Base-by-base conservation (phyloP, 495 filamentous ascomycete species). In the Elasticomyces elasticus region DNA sequence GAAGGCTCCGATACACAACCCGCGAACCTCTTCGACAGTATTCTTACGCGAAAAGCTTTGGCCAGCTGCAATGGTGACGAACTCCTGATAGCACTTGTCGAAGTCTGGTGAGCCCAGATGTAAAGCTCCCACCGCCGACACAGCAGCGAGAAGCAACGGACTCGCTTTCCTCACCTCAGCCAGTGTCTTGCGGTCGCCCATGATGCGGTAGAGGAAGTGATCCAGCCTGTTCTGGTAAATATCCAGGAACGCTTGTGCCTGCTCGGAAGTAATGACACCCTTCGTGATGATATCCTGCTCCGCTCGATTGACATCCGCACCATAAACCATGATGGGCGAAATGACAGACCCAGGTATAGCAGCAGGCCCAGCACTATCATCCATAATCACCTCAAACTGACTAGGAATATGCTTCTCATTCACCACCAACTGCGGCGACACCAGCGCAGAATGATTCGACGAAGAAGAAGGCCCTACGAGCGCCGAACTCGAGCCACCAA, bases 21-120 rank as follows among this genome's bases (percentile, higher is more conserved):
- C 76, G 5, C 76, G 72, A 27, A 79, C 61, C 53, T 78, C 75
- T 60, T 79, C 76, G 49, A 76, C 37, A 6, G 69, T 72, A 50
- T 76, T 73, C 37, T 73, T 70, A 35, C 72, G 65, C 24, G 70
- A 72, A n/a, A 79, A 65, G 71, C 76, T 79, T 1, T 73, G 75
- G 31, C 72, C 72, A 1, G 75, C 75, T 17, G 74, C 74, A 22
- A 78, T 57, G 49, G 66, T 71, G 31, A 72, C 70, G 58, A 79
- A 79, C 51, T 78, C 76, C 1, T 71, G 70, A 50, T 76, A 77
- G 58, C 73, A 77, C 10, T 66, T 68, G 69, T 66, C 77, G 71
- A 56, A 75, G 68, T 61, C 76, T 69, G 51, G 64, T 60, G 4
- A 69, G 66, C 73, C 63, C 72, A 72, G 64, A 56, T 79, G 75